Base-by-base conservation (phyloP, 2,329 filamentous ascomycete genomes). In the Colletotrichum sp. region DNA sequence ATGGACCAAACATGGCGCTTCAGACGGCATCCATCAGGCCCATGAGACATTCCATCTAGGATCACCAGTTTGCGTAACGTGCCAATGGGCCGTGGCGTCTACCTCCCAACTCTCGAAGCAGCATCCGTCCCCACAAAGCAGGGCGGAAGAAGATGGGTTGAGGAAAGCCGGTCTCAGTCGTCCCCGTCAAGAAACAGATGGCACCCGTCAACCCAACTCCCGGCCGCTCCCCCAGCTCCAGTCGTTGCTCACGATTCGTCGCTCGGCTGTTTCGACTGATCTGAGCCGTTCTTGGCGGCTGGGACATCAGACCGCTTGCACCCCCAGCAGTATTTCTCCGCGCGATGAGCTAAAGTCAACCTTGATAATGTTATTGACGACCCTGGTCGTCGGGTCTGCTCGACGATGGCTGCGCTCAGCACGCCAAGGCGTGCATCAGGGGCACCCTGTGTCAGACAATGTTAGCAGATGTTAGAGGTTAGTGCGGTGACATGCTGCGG, bases 201-300 rank as follows among this genome's bases (percentile, higher is more conserved):
- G 30, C 70, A 76, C 59, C 70, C 71, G 70, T 68, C 70, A 74
- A 63, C 59, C 15, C 48, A 65, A 63, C 63, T 60, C 22, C 55
- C 22, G 34, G 39, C 39, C 34, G n/a, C 39, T n/a, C 16, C 44
- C 44, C 30, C 18, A 7, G 59, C 64, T 32, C 48, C 44, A 68
- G 22, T n/a, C 13, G 64, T 63, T n/a, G 34, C 16, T 65, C 34
- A 26, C 60, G 57, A 60, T 65, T 75, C 22, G 70, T 44, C 24
- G 24, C 24, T 60, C 70, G 74, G 74, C 63, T 69, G 70, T 73
- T 74, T 76, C 74, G 71, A 69, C 74, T 74, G 71, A 76, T 73
- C 64, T 74, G 65, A 65, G 71, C 74, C 74, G 74, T 74, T 52
- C 70, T 76, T 76, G 74, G 74, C 74, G 24, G 12, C 44, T 65